Evolutionary conservation across 306 rosid genomes (phyloP).

Genomic region (Citrullus mucosospermus): DNA sequence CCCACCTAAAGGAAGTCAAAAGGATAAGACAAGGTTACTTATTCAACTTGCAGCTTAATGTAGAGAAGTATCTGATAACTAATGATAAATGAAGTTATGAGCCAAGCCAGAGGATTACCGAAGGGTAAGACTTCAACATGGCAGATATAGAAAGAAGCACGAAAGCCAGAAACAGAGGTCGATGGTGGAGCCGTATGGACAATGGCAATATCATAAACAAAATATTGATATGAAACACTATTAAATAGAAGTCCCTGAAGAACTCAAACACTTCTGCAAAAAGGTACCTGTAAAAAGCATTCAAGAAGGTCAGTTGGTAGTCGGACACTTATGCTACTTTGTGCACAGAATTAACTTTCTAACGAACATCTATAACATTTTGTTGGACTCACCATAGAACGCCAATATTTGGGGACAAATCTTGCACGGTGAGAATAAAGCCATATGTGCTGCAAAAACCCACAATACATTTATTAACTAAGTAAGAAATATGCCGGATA

Average conservation of each 20-base stretch:
- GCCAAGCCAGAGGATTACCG: conserved; percentile 23
- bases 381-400: conserved; percentile 64
- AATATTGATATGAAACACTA: conserved; percentile 81
- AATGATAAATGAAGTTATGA: neutral
- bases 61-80: neutral
- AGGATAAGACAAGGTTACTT: conserved; percentile 3
- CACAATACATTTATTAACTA: conserved; percentile 12
- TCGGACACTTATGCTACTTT: neutral
- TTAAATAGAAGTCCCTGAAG: conserved; percentile 71
- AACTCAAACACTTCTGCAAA: conserved; percentile 94
- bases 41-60: neutral
- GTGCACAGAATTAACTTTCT: neutral
- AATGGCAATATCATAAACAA: conserved; percentile 73
- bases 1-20: conserved; percentile 50
- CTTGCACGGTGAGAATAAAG: conserved; percentile 80
- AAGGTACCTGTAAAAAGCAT: conserved; percentile 56
- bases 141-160: conserved; percentile 56
- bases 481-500: neutral
- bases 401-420: conserved; percentile 88
- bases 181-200: conserved; percentile 72
- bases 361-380: neutral
- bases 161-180: conserved; percentile 83
- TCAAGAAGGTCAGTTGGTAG: conserved; percentile 6
- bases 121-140: conserved; percentile 86
- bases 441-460: conserved; percentile 78